Evolutionary conservation across 2,329 filamentous ascomycete genomes (phyloP), one percentile per base, ranked within the genome.

Genomic region (Alternaria ventricosa): DNA sequence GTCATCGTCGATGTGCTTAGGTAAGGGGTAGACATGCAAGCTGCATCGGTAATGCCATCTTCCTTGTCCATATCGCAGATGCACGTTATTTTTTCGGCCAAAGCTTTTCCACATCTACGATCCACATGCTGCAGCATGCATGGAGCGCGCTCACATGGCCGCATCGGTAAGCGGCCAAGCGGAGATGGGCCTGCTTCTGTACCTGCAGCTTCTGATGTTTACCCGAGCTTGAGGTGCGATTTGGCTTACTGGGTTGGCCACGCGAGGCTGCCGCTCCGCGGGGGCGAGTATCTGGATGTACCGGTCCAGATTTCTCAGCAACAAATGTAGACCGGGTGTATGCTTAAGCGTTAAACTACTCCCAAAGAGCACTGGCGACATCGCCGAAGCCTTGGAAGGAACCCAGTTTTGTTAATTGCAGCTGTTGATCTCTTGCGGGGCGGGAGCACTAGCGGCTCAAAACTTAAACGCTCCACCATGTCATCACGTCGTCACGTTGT

Each of bases 401-500:
- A 47, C 54, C 30, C 36, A 9, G 55, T 55, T 41, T 45, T 49
- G 47, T 55, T 46, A 46, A 43, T 41, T 25, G 43, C 55, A 13
- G 25, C 22, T 47, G 60, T 55, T 30, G 57, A 54, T 50, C 46
- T 11, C 23, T 55, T 47, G 47, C 44, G 54, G 57, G 28, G 58
- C 64, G 65, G 60, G 46, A 51, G 50, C 53, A 46, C 64, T 74
- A 75, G 69, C 66, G 71, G 67, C 71, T 73, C 57, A 66, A 70
- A 67, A 68, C 54, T 27, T 56, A 23, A 30, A 65, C 43, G 54
- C 57, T 71, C 61, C 55, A 69, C 55, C 64, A 71, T 75, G 75
- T 79, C 76, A 78, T 75, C 63, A 57, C 68, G 66, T 74, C 76
- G 76, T 79, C 76, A 78, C 74, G 54, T 65, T 56, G 56, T 65